Evolutionary conservation across 208 protist genomes (phyloP).

Genomic region (Leishmania martiniquensis): DNA sequence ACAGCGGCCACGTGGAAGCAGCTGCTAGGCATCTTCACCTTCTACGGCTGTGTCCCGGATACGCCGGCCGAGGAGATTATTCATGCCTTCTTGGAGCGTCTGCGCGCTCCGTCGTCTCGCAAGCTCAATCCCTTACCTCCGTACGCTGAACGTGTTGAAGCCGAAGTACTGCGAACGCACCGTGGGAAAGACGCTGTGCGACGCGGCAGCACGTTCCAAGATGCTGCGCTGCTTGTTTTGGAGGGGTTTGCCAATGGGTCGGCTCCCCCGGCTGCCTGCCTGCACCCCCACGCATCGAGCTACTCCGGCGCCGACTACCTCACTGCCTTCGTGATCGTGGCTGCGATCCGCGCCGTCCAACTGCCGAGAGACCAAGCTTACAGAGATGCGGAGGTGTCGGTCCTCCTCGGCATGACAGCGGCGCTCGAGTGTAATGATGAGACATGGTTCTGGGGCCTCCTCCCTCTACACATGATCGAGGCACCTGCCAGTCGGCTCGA

Average conservation of each 20-base stretch:
- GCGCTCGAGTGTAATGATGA: constrained; percentile 70
- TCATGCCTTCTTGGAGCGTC: constrained; percentile 62
- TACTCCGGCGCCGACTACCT: constrained; percentile 83
- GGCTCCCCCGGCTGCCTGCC: constrained; percentile 48
- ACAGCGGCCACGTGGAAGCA: constrained; percentile 90
- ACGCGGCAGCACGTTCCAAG: constrained; percentile 70
- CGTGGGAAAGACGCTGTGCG: constrained; percentile 65
- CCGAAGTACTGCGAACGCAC: constrained; percentile 33
- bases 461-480: constrained; percentile 87
- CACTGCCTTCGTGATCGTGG: constrained; percentile 76
- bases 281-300: constrained; percentile 88
- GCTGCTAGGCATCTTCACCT: constrained; percentile 86
- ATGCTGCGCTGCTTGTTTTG: constrained; percentile 77
- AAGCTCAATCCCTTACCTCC: constrained; percentile 65
- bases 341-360: constrained; percentile 51
- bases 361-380: constrained; percentile 55
- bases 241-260: constrained; percentile 65
- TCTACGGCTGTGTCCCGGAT: constrained; percentile 85
- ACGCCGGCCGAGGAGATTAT: constrained; percentile 84
- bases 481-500: constrained; percentile 29
- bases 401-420: constrained; percentile 71
- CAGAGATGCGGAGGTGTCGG: constrained; percentile 64
- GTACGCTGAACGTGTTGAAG: constrained; percentile 67
- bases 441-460: constrained; percentile 82
- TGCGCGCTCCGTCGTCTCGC: constrained; percentile 50